Evolutionary conservation across 2,329 filamentous ascomycete genomes (phyloP).

Genomic region (Exophiala sideris): DNA sequence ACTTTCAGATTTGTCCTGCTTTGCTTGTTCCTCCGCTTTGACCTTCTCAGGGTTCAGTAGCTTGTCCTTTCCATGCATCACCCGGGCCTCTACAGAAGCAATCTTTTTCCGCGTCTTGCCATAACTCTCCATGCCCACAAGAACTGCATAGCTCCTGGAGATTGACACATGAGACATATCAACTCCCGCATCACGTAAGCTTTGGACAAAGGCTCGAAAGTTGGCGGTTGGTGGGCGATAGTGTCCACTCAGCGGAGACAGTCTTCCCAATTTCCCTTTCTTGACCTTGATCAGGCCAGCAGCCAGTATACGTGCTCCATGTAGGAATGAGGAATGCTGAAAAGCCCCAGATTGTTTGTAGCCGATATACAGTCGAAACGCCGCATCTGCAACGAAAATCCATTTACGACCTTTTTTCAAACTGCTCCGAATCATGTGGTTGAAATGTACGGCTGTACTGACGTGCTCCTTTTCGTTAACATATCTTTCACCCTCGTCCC

Average conservation of each 20-base stretch:
- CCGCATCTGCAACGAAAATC: conserved; percentile 74
- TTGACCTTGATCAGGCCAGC: conserved; percentile 84
- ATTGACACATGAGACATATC: conserved; percentile 78
- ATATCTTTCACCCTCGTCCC: conserved; percentile 60
- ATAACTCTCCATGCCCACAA: conserved; percentile 80
- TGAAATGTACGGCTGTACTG: conserved; percentile 69
- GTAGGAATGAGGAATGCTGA: conserved; percentile 85
- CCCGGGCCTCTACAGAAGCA: conserved; percentile 53
- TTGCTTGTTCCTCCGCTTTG: conserved; percentile 43
- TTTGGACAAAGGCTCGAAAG: conserved; percentile 76
- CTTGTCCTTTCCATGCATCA: conserved; percentile 56
- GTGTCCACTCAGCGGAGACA: conserved; percentile 56
- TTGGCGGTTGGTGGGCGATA: conserved; percentile 65
- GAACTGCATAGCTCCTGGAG: conserved; percentile 74
- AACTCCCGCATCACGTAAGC: conserved; percentile 67
- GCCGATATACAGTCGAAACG: conserved; percentile 75
- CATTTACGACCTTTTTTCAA: conserved; percentile 83
- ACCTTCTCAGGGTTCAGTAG: conserved; percentile 60
- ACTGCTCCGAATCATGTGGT: conserved; percentile 68
- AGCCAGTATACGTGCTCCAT: conserved; percentile 74
- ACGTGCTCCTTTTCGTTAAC: conserved; percentile 63
- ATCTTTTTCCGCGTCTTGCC: conserved; percentile 64
- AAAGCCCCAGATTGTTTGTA: conserved; percentile 88
- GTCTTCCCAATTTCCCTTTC: conserved; percentile 68
- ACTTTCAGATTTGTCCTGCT: conserved; percentile 56